phyloP scores from a whole-genome alignment of 306 rosid genomes.

The Cicer pinnatifidum region DNA sequence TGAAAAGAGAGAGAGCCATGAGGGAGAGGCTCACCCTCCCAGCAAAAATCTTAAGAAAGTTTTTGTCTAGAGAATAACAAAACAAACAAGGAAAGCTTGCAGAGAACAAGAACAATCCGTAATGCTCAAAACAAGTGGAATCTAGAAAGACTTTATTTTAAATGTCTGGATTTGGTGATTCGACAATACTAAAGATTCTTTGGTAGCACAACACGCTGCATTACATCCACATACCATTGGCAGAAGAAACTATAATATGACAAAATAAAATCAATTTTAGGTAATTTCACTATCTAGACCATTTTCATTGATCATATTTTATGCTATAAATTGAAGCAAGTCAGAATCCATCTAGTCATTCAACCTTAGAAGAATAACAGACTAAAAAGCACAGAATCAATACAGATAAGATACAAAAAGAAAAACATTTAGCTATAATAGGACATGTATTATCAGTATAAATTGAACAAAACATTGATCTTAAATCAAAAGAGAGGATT shows the following conservation, averaged over 20 bases:
- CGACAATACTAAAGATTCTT: no score
- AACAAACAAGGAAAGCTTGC: no score
- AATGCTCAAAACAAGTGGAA: no score
- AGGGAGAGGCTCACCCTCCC: no score
- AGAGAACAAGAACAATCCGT: no score
- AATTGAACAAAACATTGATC: neutral
- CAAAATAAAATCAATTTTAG: neutral
- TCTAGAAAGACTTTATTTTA: no score
- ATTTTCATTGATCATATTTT: slow-evolving; percentile 17
- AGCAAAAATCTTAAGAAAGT: no score
- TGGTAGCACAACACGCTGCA: no score
- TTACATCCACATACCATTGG: neutral
- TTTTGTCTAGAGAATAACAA: no score
- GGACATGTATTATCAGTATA: neutral
- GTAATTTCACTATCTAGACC: slow-evolving; percentile 13
- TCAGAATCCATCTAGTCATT: slow-evolving; percentile 1
- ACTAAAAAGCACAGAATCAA: neutral
- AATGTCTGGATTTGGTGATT: no score
- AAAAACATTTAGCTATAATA: neutral
- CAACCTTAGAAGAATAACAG: neutral
- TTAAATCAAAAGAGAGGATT: neutral
- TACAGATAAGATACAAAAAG: neutral
- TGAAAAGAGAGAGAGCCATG: no score
- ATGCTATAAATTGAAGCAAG: slow-evolving; percentile 5
- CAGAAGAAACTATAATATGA: neutral